Evolutionary conservation across 2,329 filamentous ascomycete species (phyloP), one percentile per base, ranked within the genome.

Genomic region (Ramularia collo-cygni): DNA sequence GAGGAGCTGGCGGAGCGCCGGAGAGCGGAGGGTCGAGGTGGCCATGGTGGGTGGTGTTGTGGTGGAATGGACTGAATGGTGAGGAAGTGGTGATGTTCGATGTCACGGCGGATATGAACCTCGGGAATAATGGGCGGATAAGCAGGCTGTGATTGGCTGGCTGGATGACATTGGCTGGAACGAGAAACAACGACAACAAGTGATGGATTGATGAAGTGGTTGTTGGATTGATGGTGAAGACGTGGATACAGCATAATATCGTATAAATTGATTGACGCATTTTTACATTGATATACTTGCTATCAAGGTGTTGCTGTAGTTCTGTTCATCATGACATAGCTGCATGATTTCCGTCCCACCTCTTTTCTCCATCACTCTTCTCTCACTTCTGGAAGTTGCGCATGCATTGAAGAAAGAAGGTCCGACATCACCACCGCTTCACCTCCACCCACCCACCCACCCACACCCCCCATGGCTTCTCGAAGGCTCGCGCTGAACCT

Each of bases 401-500:
- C n/a, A n/a, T n/a, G 12, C 15, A 33, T 33, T 31, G 39, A 37
- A 27, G 35, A 38, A 26, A 26, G 37, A 37, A 41, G 21, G 21
- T 10, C 6, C 10, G 10, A 29, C 42, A 37, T 48, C 41, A 28
- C 41, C 47, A 38, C 63, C 67, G 66, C 65, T 64, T 59, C 53
- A 47, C 58, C 48, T 43, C 54, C 53, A 41, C 51, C 49, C 38
- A 50, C 34, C 38, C 33, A 33, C 40, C n/a, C n/a, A n/a, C n/a
- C 6, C 21, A 24, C 21, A 24, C 40, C 40, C 53, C 61, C 67
- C 67, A 95, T 96, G 90, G 90, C 90, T 75, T 95, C 90, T 71
- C 81, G 89, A 79, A 85, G 88, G 82, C 81, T 96, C 74, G 89
- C 89, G 76, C 79, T 93, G 71, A 94, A 89, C 76, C 80, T 96